Conservation (phyloP, 306 rosid genomes). For the Vigna angularis region DNA sequence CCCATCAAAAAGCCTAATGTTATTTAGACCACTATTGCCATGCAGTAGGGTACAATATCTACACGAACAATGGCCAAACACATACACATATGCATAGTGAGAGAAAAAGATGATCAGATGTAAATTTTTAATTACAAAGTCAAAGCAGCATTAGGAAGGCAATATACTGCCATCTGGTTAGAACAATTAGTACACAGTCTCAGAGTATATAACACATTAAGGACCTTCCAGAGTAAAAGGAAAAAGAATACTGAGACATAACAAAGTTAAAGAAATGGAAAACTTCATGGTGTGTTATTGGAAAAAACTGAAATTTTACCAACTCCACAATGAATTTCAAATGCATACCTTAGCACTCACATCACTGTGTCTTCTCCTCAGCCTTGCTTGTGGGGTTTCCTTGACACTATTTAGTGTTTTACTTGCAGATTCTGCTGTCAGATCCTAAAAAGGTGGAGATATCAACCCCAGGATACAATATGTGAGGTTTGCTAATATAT, state of each 20-base stretch:
- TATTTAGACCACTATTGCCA: neutral
- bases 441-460: constrained; percentile 40
- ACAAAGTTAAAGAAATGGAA: neutral
- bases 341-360: constrained; percentile 49
- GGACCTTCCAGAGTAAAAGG: neutral
- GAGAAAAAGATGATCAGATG: neutral
- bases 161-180: constrained; percentile 14
- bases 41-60: constrained; percentile 4
- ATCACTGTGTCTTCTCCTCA: constrained; percentile 45
- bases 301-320: constrained; percentile 14
- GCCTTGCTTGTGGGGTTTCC: constrained; percentile 47
- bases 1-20: constrained; percentile 17
- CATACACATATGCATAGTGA: neutral
- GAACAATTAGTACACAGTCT: neutral
- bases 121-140: neutral
- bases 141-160: neutral
- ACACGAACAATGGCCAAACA: neutral
- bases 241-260: neutral
- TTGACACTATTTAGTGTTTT: constrained; percentile 37
- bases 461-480: constrained; percentile 24
- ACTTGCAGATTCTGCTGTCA: constrained; percentile 37
- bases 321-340: constrained; percentile 11
- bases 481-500: constrained; percentile 20
- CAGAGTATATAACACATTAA: constrained; percentile 1
- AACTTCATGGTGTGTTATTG: constrained; percentile 11